Conservation (phyloP, 2,329 filamentous ascomycete genomes). For the Exophiala sp. region DNA sequence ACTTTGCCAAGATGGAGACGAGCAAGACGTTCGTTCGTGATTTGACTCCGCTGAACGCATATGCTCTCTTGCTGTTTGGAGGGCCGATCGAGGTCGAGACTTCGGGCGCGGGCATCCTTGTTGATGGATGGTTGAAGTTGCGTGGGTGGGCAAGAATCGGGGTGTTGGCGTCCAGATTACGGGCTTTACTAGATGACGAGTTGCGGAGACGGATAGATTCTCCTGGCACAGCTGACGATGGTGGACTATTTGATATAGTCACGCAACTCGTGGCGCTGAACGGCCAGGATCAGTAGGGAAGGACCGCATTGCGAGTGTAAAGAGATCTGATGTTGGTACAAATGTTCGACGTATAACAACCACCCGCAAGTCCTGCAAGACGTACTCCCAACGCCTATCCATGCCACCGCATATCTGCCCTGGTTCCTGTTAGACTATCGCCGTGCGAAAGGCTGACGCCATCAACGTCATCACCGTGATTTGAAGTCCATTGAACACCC, state of each 20-base stretch:
- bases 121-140: slow-evolving; percentile 85
- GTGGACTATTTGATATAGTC: slow-evolving; percentile 70
- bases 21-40: slow-evolving; percentile 90
- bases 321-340: no score
- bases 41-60: slow-evolving; percentile 88
- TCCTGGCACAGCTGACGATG: slow-evolving; percentile 55
- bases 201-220: slow-evolving; percentile 78
- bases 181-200: slow-evolving; percentile 81
- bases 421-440: no score
- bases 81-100: slow-evolving; percentile 80
- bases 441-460: no score
- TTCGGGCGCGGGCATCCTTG: slow-evolving; percentile 76
- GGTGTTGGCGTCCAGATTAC: slow-evolving; percentile 76
- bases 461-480: no score
- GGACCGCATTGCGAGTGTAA: not conserved
- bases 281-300: slow-evolving; percentile 63
- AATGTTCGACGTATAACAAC: no score
- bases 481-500: no score
- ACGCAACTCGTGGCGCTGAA: slow-evolving; percentile 82
- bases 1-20: slow-evolving; percentile 89
- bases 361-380: no score
- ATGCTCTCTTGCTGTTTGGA: slow-evolving; percentile 81
- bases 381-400: no score
- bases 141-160: slow-evolving; percentile 94
- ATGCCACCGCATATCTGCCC: no score